phyloP scores from a whole-genome alignment of 257 asterid genomes.

The Lycium barbarum region DNA sequence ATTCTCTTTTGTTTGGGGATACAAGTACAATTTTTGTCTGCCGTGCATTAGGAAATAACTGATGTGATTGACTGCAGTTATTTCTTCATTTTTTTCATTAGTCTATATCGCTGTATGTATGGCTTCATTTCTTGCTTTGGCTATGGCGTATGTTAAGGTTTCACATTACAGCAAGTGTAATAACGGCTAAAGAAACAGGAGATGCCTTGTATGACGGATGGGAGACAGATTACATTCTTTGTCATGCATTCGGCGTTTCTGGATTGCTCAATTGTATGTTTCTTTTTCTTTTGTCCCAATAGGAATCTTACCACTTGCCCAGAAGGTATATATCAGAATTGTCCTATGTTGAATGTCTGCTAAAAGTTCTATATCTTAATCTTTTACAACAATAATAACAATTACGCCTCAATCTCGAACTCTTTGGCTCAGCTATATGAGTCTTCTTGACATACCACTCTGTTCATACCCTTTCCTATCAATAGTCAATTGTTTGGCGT shows the following conservation, averaged over 20 bases:
- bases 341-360: not conserved
- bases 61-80: slow-evolving; percentile 21
- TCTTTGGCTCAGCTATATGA: not conserved
- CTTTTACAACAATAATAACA: not conserved
- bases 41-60: not conserved
- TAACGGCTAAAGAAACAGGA: not conserved
- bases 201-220: slow-evolving; percentile 10
- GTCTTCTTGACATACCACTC: not conserved
- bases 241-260: not conserved
- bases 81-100: not conserved
- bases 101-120: not conserved
- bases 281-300: not conserved
- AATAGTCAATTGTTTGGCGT: not conserved
- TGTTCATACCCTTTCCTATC: not conserved
- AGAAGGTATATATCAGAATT: not conserved
- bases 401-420: not conserved
- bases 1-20: not conserved
- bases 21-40: not conserved
- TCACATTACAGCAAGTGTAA: not conserved
- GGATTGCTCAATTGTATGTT: not conserved
- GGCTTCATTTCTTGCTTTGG: not conserved
- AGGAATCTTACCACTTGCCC: not conserved
- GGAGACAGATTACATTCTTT: slow-evolving; percentile 18
- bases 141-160: not conserved
- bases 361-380: not conserved